Base-by-base conservation (phyloP, 129 eudicot species). In the Silybum marianum region DNA sequence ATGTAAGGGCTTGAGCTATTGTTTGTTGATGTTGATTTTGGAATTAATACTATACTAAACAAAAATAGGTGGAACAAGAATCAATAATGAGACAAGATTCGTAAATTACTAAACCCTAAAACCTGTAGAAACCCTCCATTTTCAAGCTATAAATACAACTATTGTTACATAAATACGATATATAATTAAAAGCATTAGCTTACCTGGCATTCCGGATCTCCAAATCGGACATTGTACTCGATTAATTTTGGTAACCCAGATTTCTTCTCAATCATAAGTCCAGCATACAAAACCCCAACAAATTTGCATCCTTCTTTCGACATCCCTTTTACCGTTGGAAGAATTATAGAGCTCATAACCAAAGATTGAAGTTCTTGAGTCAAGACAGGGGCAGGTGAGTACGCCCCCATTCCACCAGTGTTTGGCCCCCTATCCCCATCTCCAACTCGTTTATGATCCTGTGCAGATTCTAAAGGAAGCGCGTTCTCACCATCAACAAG, bases 171-270 rank as follows among this genome's bases (percentile, higher is more conserved):
- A 73, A 24, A 76, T 25, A 65, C 42, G 9, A 71, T 67, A 18
- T 51, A 76, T 44, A 39, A 9, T 48, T 18, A n/a, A 11, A 85
- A 60, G 30, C 30, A 34, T 0, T 65, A 82, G 34, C 95, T 75
- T 14, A 92, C 98, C 98, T 95, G 98, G 88, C 97, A 95, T 88
- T 95, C 98, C 0, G 97, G 98, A 92, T 95, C 98, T 81, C 98
- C 98, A 79, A 95, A 95, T 0, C 98, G 94, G 25, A 95, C 97
- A 83, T 95, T 95, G 79, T 90, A 92, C 90, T 92, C 97, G 4
- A 95, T 95, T 70, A 91, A 72, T 86, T 92, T 94, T 0, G 98
- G 98, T 32, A 94, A 83, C 42, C 98, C 96, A 3, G 97, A 90
- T 71, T 88, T 89, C 87, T 90, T 94, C 78, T 92, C 98, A 30